Evolutionary conservation across 2,329 filamentous ascomycete genomes (phyloP).

Genomic region (Scedosporium minutisporum): DNA sequence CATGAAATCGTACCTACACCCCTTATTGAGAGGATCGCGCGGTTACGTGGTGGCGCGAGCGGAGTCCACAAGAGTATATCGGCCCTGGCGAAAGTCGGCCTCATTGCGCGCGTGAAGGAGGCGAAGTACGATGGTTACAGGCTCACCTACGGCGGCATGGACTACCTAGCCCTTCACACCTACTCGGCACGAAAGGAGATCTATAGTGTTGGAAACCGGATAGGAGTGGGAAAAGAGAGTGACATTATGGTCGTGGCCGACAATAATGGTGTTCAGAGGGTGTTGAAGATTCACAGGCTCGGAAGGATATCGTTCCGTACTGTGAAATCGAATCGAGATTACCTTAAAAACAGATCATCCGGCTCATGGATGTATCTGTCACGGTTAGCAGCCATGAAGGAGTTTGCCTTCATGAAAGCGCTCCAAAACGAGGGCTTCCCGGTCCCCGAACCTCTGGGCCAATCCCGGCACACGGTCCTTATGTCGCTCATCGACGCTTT

Average conservation of each 20-base stretch:
- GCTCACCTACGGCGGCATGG: conserved; percentile 89
- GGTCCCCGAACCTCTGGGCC: conserved; percentile 77
- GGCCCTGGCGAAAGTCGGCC: conserved; percentile 77
- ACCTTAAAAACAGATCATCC: conserved; percentile 68
- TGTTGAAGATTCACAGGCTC: conserved; percentile 92
- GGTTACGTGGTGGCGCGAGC: conserved; percentile 65
- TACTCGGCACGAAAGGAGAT: conserved; percentile 71
- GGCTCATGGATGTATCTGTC: conserved; percentile 99
- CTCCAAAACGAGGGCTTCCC: conserved; percentile 76
- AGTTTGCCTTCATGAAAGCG: conserved; percentile 89
- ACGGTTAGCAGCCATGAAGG: conserved; percentile 82
- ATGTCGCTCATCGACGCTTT: conserved; percentile 93
- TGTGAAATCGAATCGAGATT: conserved; percentile 92
- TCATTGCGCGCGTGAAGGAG: conserved; percentile 90
- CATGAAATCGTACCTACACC: conserved; percentile 93
- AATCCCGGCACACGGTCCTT: conserved; percentile 90
- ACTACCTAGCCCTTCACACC: conserved; percentile 92
- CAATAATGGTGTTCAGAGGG: conserved; percentile 62
- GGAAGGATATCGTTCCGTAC: conserved; percentile 95
- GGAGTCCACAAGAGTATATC: conserved; percentile 84
- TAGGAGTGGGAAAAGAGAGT: conserved; percentile 95
- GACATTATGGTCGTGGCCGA: conserved; percentile 93
- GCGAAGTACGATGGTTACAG: conserved; percentile 96
- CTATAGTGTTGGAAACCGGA: conserved; percentile 88
- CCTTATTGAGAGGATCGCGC: conserved; percentile 75